These are phyloP conservation scores for Rachicladosporium sp. DNA, from an alignment of 2,329 filamentous ascomycete genomes.

Conservation along the genomic window DNA sequence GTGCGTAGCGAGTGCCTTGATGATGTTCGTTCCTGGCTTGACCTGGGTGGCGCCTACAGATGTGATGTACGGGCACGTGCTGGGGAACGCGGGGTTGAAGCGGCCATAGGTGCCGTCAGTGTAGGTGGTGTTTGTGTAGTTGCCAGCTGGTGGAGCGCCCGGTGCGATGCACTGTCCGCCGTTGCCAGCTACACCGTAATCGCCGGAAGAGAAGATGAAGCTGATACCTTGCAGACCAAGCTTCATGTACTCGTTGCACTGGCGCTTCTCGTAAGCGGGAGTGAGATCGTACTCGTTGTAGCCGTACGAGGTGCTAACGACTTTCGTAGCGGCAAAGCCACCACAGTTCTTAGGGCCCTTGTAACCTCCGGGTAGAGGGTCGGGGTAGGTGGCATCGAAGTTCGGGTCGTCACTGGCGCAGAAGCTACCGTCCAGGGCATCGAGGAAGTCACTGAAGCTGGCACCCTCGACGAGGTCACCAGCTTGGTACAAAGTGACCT, in stretches of 20 bases:
- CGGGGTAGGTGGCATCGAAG: slow-evolving; percentile 28
- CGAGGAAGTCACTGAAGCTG: slow-evolving; percentile 28
- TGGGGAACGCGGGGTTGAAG: slow-evolving; percentile 39
- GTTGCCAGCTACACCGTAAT: slow-evolving; percentile 27
- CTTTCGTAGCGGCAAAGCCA: slow-evolving; percentile 34
- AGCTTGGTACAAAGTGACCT: slow-evolving; percentile 37
- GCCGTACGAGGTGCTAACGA: slow-evolving; percentile 43
- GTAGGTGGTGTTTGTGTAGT: slow-evolving; percentile 15
- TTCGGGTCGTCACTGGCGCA: slow-evolving; percentile 28
- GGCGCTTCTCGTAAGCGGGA: slow-evolving; percentile 36
- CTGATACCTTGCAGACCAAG: slow-evolving; percentile 41
- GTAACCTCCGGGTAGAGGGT: slow-evolving; percentile 23
- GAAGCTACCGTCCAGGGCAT: slow-evolving; percentile 36
- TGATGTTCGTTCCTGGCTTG: slow-evolving; percentile 27
- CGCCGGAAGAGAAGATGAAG: slow-evolving; percentile 40
- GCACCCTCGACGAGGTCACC: slow-evolving; percentile 25
- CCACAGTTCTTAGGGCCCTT: slow-evolving; percentile 35
- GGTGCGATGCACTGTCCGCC: slow-evolving; percentile 30
- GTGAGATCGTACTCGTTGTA: slow-evolving; percentile 41
- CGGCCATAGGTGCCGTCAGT: slow-evolving; percentile 15
- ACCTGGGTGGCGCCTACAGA: slow-evolving; percentile 42
- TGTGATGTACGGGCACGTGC: slow-evolving; percentile 38
- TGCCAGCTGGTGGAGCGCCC: slow-evolving; percentile 5
- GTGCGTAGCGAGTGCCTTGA: slow-evolving; percentile 14
- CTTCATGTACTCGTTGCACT: slow-evolving; percentile 47